Evolutionary conservation across 2,329 filamentous ascomycete species (phyloP).

Genomic region (Waltergamsia citrina): DNA sequence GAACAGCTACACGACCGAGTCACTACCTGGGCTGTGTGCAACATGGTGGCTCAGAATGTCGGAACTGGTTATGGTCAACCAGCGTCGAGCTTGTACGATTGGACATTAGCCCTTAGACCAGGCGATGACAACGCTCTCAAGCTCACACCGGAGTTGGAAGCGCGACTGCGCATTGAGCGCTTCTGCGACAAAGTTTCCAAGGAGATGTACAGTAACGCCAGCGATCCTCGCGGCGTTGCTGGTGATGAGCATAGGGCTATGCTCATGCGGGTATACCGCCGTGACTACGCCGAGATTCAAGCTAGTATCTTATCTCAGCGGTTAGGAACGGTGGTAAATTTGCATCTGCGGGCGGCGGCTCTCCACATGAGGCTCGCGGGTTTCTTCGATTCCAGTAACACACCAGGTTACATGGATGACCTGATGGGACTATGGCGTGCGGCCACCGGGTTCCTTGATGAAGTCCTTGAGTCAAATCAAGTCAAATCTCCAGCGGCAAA

Average conservation of each 20-base stretch:
- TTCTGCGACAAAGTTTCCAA: slow-evolving; percentile 72
- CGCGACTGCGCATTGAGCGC: slow-evolving; percentile 60
- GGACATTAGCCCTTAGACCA: slow-evolving; percentile 54
- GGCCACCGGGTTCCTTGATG: slow-evolving; percentile 59
- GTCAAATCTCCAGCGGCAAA: slow-evolving; percentile 33
- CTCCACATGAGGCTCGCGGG: slow-evolving; percentile 70
- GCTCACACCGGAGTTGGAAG: slow-evolving; percentile 53
- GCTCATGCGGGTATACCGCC: slow-evolving; percentile 56
- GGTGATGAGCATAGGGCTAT: slow-evolving; percentile 59
- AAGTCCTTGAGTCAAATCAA: slow-evolving; percentile 46
- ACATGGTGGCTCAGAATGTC: slow-evolving; percentile 72
- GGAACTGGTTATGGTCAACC: slow-evolving; percentile 80
- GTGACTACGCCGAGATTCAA: slow-evolving; percentile 55
- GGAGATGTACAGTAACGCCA: slow-evolving; percentile 70
- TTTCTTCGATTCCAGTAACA: slow-evolving; percentile 71
- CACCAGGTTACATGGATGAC: slow-evolving; percentile 63
- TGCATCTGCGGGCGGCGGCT: slow-evolving; percentile 64
- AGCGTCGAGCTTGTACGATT: slow-evolving; percentile 68
- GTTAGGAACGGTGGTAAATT: slow-evolving; percentile 47
- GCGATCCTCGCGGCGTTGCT: slow-evolving; percentile 59
- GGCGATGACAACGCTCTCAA: slow-evolving; percentile 51
- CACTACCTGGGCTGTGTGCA: slow-evolving; percentile 76
- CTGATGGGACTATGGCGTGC: slow-evolving; percentile 68
- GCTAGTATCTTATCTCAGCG: slow-evolving; percentile 49
- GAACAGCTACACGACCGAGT: slow-evolving; percentile 73